phyloP scores from a whole-genome alignment of 257 asterid species.

The Fraxinus pennsylvanica region DNA sequence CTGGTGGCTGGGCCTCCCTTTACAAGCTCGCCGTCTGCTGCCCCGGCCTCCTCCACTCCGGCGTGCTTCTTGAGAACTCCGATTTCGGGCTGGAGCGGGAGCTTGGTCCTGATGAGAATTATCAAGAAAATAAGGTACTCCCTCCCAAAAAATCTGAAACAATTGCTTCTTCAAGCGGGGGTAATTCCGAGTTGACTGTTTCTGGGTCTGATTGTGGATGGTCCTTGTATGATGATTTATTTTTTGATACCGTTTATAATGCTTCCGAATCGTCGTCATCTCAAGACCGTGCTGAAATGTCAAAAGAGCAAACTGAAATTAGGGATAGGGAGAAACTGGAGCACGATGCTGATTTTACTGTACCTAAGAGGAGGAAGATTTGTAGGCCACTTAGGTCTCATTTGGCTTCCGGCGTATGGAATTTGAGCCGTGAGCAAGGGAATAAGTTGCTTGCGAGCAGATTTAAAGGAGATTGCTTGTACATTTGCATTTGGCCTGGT shows the following conservation, averaged over 20 bases:
- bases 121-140: constrained; percentile 9
- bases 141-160: constrained; percentile 25
- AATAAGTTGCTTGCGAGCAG: constrained; percentile 78
- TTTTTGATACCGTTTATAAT: constrained; percentile 66
- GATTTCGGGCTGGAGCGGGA: constrained; percentile 97
- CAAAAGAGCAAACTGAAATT: constrained; percentile 31
- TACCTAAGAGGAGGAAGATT: constrained; percentile 47
- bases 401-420: constrained; percentile 74
- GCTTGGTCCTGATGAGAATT: constrained; percentile 72
- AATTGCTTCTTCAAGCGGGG: constrained; percentile 39
- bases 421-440: constrained; percentile 89
- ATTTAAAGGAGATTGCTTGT: constrained; percentile 76
- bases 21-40: constrained; percentile 90
- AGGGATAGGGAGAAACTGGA: constrained; percentile 18
- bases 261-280: constrained; percentile 43
- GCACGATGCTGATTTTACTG: constrained; percentile 20
- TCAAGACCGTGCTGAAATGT: constrained; percentile 25
- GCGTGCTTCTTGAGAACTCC: constrained; percentile 84
- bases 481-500: constrained; percentile 91
- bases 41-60: constrained; percentile 85
- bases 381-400: constrained; percentile 56
- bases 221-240: constrained; percentile 84
- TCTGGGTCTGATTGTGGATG: constrained; percentile 54
- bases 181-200: constrained; percentile 22
- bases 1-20: constrained; percentile 78